Conservation (phyloP, 208 protist genomes). For the Leishmania gerbilli region DNA sequence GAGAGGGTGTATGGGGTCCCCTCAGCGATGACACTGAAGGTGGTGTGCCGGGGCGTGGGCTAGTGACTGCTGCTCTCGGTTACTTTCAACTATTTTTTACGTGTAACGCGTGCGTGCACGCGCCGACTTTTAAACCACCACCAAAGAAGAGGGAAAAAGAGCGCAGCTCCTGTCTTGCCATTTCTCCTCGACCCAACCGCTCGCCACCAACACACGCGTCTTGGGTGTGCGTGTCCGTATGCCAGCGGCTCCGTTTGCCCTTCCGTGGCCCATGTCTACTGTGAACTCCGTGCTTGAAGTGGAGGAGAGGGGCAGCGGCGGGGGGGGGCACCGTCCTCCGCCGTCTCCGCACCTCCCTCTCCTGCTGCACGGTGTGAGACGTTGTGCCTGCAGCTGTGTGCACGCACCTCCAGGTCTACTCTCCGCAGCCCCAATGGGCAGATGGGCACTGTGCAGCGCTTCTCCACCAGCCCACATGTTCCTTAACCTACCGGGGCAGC, state of each 20-base stretch:
- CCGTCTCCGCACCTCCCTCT: neutral
- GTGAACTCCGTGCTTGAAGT: neutral
- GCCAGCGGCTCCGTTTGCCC: neutral
- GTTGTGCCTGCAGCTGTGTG: neutral
- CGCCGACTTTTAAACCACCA: neutral
- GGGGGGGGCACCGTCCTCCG: neutral
- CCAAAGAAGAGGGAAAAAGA: neutral
- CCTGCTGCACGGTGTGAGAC: neutral
- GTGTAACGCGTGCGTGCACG: neutral
- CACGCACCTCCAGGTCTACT: neutral
- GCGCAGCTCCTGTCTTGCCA: neutral
- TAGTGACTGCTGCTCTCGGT: neutral
- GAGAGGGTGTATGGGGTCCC: neutral
- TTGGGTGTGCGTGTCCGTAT: neutral
- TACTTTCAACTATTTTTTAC: neutral
- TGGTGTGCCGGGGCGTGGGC: neutral
- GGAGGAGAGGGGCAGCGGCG: neutral
- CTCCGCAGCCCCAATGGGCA: neutral
- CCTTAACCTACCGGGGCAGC: neutral
- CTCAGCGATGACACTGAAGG: neutral
- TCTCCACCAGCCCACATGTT: neutral
- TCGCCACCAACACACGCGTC: neutral
- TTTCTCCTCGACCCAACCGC: neutral
- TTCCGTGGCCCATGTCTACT: neutral
- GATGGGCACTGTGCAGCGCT: neutral